These are phyloP conservation scores for Candida ovalis DNA, from an alignment of 805 yeast genomes.

Conservation along the genomic window DNA sequence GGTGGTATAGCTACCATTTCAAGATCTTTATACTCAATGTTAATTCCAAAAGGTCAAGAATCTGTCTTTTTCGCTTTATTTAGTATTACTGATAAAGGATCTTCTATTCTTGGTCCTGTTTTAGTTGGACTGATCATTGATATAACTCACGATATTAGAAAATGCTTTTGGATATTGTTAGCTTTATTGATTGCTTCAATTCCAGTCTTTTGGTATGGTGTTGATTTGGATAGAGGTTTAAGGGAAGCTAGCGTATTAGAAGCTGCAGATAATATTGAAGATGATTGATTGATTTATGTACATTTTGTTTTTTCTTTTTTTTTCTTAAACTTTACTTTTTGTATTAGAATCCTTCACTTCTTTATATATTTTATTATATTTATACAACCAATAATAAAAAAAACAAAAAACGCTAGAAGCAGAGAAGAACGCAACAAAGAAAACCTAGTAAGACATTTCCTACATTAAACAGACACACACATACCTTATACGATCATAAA, in stretches of 20 bases:
- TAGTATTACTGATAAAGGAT: slow-evolving; percentile 77
- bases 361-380: too few species aligned
- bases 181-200: slow-evolving; percentile 49
- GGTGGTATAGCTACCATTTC: slow-evolving; percentile 73
- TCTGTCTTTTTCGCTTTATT: slow-evolving; percentile 72
- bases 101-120: slow-evolving; percentile 70
- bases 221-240: slow-evolving; percentile 63
- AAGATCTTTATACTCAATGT: slow-evolving; percentile 61
- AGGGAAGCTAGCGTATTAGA: slow-evolving; percentile 24
- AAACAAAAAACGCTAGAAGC: neutral
- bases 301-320: neutral
- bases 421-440: too few species aligned
- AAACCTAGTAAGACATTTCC: too few species aligned
- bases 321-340: too few species aligned
- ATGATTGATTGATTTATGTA: slow-evolving; percentile 4
- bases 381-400: neutral
- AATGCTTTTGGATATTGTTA: slow-evolving; percentile 64
- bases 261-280: slow-evolving; percentile 24
- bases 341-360: too few species aligned
- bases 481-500: neutral
- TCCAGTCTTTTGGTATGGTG: slow-evolving; percentile 45
- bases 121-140: slow-evolving; percentile 72
- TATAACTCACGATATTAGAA: slow-evolving; percentile 67
- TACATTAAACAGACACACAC: neutral
- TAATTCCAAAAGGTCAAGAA: slow-evolving; percentile 74